Percentiles rank a stretch among this genome's conserved stretches.
These are phyloP conservation scores for Acarospora socialis DNA, from an alignment of 2,329 filamentous ascomycete species.

Conservation along the genomic window DNA sequence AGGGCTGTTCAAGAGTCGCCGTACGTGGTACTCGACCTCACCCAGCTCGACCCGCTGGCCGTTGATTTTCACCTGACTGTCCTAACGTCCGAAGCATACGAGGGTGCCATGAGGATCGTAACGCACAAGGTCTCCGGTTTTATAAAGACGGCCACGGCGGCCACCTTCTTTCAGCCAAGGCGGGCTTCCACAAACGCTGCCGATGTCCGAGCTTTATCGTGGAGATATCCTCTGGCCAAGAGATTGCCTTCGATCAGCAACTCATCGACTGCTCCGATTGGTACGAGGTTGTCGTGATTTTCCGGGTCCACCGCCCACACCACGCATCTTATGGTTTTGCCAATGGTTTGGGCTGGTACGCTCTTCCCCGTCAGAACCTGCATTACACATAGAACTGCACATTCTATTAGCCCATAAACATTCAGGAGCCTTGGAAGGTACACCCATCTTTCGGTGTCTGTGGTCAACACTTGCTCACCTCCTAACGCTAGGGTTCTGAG, in stretches of 20 bases:
- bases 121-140: not conserved
- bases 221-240: constrained; percentile 22
- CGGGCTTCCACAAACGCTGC: constrained; percentile 9
- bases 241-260: constrained; percentile 24
- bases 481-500: constrained; percentile 28
- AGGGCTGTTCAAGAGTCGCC: no score
- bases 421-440: no score
- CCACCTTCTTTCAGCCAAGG: no score
- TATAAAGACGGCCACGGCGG: not conserved
- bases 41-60: not conserved
- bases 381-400: no score
- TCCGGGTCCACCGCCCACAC: no score
- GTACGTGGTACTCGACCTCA: constrained; percentile 5
- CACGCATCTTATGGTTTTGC: no score
- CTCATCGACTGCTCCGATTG: constrained; percentile 24
- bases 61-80: not conserved
- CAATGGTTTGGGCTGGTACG: no score
- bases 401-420: no score
- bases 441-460: not conserved
- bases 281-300: no score
- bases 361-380: no score
- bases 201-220: constrained; percentile 9
- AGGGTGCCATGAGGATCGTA: not conserved
- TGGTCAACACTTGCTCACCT: constrained; percentile 6
- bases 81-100: not conserved